Base-by-base conservation (phyloP, 140 eudicot genomes). In the Flaveria floridana region DNA sequence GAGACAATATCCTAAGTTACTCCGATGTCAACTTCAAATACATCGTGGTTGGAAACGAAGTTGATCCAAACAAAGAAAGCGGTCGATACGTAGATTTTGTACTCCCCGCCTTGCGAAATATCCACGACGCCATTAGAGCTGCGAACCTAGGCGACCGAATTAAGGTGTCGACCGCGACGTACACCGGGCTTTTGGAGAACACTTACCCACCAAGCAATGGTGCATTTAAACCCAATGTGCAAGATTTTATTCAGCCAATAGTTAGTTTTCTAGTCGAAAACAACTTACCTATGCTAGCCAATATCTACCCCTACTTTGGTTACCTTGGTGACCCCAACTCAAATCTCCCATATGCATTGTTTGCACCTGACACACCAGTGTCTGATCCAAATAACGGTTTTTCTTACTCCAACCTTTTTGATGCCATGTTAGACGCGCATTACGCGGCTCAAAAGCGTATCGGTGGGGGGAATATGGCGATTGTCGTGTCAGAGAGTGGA, bases 1-100 rank as follows among this genome's bases (percentile, higher is more conserved):
- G 66, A 48, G 69, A 57, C 80, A 85, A 87, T 28, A 70, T 87
- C 0, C 34, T 0, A 19, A 65, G 47, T 74, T 73, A 81, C 46
- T 44, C 75, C 6, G 12, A 75, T 7, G 80, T 78, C 71, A 76
- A 14, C 1, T 77, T 86, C 70, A 70, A 65, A 58, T 78, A 84
- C 81, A 61, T 86, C 15, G 88, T 80, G 0, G 91, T 86, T 6
- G 91, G 91, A 41, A 86, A 86, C 9, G 91, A 86, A 72, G 80
- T 86, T 44, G 80, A 79, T 30, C 88, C 84, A 6, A 67, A 62
- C 9, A 82, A 73, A 4, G 87, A 75, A 59, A 56, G 7, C 15
- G 42, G 80, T 6, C 76, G 30, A 18, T 76, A 71, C 13, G 73
- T 21, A 3, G 10, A n/a, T 13, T 84, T 50, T 23, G 86, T 84